These are phyloP conservation scores for Straminergon stramineum DNA, from an alignment of 225 moss, liverwort and hornwort species.

Conservation along the genomic window DNA sequence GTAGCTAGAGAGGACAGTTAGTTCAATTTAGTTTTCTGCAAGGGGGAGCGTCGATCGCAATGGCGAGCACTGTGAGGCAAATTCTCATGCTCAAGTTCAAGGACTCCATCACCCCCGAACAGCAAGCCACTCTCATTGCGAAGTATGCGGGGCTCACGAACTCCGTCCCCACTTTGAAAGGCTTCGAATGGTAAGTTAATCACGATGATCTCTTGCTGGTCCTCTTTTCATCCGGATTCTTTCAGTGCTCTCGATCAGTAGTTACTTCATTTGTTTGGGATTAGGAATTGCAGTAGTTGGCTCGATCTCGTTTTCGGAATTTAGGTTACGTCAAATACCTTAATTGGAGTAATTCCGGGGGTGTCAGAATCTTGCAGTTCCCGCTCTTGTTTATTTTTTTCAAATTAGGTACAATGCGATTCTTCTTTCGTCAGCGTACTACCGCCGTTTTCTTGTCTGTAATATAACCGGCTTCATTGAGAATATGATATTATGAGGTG, in stretches of 20 bases:
- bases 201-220: neutral
- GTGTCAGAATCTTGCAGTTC: neutral
- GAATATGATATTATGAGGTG: neutral
- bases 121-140: slow-evolving; percentile 3
- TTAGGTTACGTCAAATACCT: neutral
- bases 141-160: slow-evolving; percentile 18
- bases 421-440: neutral
- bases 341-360: neutral
- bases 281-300: too few relatives aligned
- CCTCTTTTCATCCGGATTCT: neutral
- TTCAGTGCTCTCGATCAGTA: neutral
- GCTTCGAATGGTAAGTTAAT: slow-evolving; percentile 28
- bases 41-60: neutral
- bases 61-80: slow-evolving; percentile 30
- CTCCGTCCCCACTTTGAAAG: slow-evolving; percentile 28
- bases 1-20: too few relatives aligned
- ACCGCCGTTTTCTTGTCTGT: neutral
- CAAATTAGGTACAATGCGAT: neutral
- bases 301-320: neutral
- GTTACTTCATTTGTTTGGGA: neutral
- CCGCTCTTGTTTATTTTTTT: neutral
- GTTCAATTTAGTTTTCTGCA: too few relatives aligned
- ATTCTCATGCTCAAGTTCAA: slow-evolving; percentile 42
- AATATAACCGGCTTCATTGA: neutral
- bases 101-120: slow-evolving; percentile 14